Base-by-base conservation (phyloP, 495 filamentous ascomycete genomes). In the Penicillium ochrochloron region DNA sequence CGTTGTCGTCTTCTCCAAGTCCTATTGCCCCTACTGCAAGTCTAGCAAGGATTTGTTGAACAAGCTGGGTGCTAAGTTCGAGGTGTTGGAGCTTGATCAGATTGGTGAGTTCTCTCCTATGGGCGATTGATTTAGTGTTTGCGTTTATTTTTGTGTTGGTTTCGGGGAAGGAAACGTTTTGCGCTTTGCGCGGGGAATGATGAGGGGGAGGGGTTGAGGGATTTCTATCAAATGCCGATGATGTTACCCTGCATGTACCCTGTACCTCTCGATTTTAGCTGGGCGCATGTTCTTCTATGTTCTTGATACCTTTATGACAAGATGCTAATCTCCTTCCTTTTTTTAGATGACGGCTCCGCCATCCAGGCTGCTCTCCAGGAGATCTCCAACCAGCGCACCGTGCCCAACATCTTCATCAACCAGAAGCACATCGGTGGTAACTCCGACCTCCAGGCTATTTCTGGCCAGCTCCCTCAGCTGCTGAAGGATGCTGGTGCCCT, bases 1-100 rank as follows among this genome's bases (percentile, higher is more conserved):
- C 64, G 95, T 98, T 71, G 92, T 94, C 64, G 90, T 99, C 67
- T 99, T 99, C 86, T 91, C 87, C 75, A 99, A 99, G 81, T 92
- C 89, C 15, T 97, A 90, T 80, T 99, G 95, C 85, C 94, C 94
- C n/a, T 94, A 96, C 86, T 98, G 94, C 84, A 80, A 74, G 34
- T 84, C 93, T 59, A 86, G 88, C 66, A 97, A 97, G 87, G 57
- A 76, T 11, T 81, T 92, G 41, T 82, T 99, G 68, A 83, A 79
- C 67, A 78, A 87, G 41, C 53, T 86, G 62, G 86, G 87, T 66
- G 93, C 92, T 50, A 92, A 93, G 72, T 92, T 86, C 76, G 87
- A 83, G 68, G 65, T 80, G 34, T 80, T 97, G 44, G 95, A 99
- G 83, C 80, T 99, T 62, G 94, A 99, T 80, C 80, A 93, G 83